phyloP scores from a whole-genome alignment of 768 basidiomycete species.

The Lactarius akahatsu region DNA sequence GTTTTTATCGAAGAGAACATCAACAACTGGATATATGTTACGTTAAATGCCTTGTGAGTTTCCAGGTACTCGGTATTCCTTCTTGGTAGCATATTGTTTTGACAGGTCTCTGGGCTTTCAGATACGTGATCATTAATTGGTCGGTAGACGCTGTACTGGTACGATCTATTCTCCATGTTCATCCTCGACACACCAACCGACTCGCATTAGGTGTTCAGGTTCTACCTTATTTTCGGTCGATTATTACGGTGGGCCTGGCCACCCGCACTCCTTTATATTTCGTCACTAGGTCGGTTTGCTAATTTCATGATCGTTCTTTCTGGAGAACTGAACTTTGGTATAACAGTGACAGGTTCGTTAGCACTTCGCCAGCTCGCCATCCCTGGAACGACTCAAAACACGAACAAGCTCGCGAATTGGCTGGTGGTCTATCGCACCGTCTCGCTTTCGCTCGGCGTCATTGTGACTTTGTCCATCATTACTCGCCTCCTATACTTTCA shows the following conservation, averaged over 20 bases:
- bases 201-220: constrained; percentile 14
- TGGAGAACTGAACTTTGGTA: constrained; percentile 1
- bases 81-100: neutral
- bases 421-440: constrained; percentile 29
- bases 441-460: constrained; percentile 25
- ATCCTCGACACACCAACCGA: neutral
- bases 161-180: neutral
- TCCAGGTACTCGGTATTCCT: neutral
- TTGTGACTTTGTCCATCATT: constrained; percentile 25
- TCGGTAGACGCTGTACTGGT: constrained; percentile 35
- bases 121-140: constrained; percentile 36
- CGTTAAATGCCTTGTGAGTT: constrained; percentile 33
- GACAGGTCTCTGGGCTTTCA: constrained; percentile 23
- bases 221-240: constrained; percentile 14
- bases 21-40: constrained; percentile 27
- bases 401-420: constrained; percentile 21
- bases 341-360: constrained; percentile 27
- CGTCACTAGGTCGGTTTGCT: constrained; percentile 14
- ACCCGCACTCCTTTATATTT: constrained; percentile 13
- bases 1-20: constrained; percentile 31
- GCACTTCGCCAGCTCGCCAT: constrained; percentile 26
- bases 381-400: constrained; percentile 18
- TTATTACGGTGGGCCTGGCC: constrained; percentile 4
- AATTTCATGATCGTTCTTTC: neutral
- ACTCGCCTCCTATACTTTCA: constrained; percentile 15